Percentiles rank a stretch among this genome's conserved stretches.
Conservation (phyloP, 2,329 filamentous ascomycete genomes). For the Apiospora arundinis region DNA sequence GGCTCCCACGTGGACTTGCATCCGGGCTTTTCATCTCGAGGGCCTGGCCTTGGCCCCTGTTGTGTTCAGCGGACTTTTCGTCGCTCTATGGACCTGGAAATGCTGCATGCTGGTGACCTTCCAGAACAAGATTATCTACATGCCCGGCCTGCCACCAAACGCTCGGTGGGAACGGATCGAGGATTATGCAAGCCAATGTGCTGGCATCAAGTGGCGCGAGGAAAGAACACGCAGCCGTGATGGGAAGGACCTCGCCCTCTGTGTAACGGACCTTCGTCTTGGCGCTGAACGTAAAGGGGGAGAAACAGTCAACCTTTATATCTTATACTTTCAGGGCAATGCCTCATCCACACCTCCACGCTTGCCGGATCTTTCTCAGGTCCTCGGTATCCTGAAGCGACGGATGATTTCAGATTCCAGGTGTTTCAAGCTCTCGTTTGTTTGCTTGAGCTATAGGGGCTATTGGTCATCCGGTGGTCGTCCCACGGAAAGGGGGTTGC, state of each 20-base stretch:
- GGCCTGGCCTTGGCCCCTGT: constrained; percentile 66
- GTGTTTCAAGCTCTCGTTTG: constrained; percentile 50
- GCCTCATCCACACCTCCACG: constrained; percentile 64
- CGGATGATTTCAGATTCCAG: constrained; percentile 39
- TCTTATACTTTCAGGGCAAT: constrained; percentile 67
- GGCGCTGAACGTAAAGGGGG: constrained; percentile 25
- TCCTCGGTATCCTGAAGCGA: constrained; percentile 53
- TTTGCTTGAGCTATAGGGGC: constrained; percentile 70
- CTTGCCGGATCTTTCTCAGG: constrained; percentile 61
- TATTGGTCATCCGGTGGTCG: constrained; percentile 80
- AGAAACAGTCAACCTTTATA: constrained; percentile 50
- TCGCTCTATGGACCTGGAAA: constrained; percentile 70
- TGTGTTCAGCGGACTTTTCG: constrained; percentile 69
- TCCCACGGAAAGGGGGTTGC: constrained; percentile 73
- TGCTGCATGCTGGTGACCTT: constrained; percentile 78
- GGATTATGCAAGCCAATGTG: constrained; percentile 66
- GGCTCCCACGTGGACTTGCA: constrained; percentile 29
- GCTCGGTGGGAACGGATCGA: constrained; percentile 70
- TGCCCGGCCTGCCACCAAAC: constrained; percentile 76
- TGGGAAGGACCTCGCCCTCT: constrained; percentile 68
- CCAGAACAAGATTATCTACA: constrained; percentile 84
- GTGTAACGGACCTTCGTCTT: constrained; percentile 53
- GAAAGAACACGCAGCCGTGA: constrained; percentile 66
- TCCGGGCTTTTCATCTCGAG: constrained; percentile 42
- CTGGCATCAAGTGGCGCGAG: constrained; percentile 71